Conservation (phyloP, 78 protist species). For the Monocercomonoides exilis region DNA sequence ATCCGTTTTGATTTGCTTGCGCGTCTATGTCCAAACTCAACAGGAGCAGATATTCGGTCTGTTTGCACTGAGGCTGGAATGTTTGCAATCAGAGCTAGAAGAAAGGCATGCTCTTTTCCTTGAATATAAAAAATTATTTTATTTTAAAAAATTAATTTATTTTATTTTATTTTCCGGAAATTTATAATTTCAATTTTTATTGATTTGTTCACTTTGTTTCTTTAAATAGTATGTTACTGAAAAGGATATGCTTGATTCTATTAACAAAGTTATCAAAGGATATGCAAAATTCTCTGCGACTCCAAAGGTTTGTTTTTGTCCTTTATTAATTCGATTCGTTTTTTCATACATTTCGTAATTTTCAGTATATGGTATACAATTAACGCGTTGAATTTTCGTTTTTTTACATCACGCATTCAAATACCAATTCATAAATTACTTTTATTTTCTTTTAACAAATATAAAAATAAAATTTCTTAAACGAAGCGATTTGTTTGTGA, state of each 20-base stretch:
- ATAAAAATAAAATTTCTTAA: too few species aligned
- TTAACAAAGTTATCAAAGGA: slow-evolving; percentile 97
- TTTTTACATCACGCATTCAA: too few species aligned
- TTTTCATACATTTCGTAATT: too few species aligned
- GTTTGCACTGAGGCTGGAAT: slow-evolving; percentile 81
- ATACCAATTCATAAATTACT: too few species aligned
- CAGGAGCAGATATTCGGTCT: slow-evolving; percentile 68
- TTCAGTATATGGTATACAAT: too few species aligned
- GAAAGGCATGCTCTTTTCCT: too few species aligned
- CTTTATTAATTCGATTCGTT: too few species aligned
- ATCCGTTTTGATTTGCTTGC: slow-evolving; percentile 96
- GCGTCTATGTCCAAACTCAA: slow-evolving; percentile 94
- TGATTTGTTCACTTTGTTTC: not conserved
- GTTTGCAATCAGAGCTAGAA: slow-evolving; percentile 75
- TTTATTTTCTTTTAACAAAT: too few species aligned
- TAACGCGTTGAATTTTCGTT: too few species aligned
- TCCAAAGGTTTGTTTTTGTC: slow-evolving; percentile 66
- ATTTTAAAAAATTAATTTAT: not conserved
- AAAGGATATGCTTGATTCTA: slow-evolving; percentile 94
- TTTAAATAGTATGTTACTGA: slow-evolving; percentile 68
- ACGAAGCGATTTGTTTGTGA: too few species aligned
- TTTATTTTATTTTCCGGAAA: not conserved
- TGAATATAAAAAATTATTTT: too few species aligned
- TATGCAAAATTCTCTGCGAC: slow-evolving; percentile 96
- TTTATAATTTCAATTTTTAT: not conserved